Percentiles rank a stretch among this genome's conserved stretches.
Conservation (phyloP, 192 early-diverging fungal species). For the Chytriomyces hyalinus region DNA sequence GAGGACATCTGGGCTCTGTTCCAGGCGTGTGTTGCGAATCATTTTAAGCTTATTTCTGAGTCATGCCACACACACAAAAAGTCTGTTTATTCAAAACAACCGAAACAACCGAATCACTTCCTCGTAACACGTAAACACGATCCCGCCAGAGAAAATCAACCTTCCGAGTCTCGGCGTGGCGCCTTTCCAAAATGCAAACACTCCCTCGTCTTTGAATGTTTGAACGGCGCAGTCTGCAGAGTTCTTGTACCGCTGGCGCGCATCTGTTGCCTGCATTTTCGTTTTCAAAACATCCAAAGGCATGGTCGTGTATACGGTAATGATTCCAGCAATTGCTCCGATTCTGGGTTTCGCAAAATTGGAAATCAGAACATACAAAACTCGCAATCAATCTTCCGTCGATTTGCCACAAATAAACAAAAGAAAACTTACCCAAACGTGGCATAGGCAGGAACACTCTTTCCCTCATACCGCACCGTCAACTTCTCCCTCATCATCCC, state of each 20-base stretch:
- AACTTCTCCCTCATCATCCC: constrained; percentile 73
- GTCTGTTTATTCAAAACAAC: neutral
- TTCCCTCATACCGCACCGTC: constrained; percentile 41
- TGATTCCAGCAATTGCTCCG: constrained; percentile 85
- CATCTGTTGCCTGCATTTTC: constrained; percentile 88
- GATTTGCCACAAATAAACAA: neutral
- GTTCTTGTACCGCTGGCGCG: constrained; percentile 67
- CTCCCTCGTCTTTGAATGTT: constrained; percentile 77
- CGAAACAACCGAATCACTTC: constrained; percentile 58
- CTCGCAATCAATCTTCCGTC: no score
- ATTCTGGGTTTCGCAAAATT: constrained; percentile 44
- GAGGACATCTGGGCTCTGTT: neutral
- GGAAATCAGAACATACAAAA: no score
- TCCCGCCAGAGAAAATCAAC: constrained; percentile 84
- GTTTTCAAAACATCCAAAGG: constrained; percentile 98
- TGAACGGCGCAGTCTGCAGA: constrained; percentile 74
- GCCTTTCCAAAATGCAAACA: constrained; percentile 91
- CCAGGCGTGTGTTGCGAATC: no score
- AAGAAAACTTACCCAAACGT: constrained; percentile 47
- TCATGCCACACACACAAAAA: no score
- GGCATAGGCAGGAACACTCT: constrained; percentile 54
- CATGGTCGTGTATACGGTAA: constrained; percentile 97
- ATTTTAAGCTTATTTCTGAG: no score
- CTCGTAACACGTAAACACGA: constrained; percentile 86
- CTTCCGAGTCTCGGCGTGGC: constrained; percentile 88